Conservation (phyloP, 2,329 filamentous ascomycete species). For the Xylariaceae sp. region DNA sequence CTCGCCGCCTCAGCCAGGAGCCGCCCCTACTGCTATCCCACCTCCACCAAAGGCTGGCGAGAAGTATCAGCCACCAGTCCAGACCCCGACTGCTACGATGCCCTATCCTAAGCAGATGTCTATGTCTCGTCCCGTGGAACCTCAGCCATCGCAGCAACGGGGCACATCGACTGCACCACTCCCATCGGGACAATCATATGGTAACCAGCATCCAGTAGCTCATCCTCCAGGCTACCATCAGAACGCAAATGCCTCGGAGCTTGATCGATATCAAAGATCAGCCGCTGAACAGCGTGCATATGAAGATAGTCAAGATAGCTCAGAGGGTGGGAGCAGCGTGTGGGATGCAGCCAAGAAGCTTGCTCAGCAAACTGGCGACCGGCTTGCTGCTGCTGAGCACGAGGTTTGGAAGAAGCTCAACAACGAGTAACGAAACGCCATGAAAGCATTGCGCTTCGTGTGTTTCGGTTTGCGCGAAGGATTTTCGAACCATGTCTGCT, state of each 20-base stretch:
- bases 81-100: conserved; percentile 29
- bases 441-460: too few relatives aligned
- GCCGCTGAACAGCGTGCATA: conserved; percentile 34
- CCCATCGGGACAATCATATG: conserved; percentile 29
- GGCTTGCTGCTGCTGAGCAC: conserved; percentile 54
- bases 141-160: conserved; percentile 39
- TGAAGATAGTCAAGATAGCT: conserved; percentile 25
- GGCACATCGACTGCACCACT: conserved; percentile 40
- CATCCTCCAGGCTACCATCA: conserved; percentile 57
- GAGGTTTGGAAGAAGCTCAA: conserved; percentile 63
- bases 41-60: conserved; percentile 52
- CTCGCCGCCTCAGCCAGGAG: conserved; percentile 55
- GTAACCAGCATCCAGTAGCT: conserved; percentile 31
- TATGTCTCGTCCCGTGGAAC: conserved; percentile 43
- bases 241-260: conserved; percentile 49
- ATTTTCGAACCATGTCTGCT: too few relatives aligned
- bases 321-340: conserved; percentile 38
- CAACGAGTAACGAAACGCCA: conserved; percentile 40
- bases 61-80: conserved; percentile 35
- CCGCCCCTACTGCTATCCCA: conserved; percentile 45
- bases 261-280: conserved; percentile 44
- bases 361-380: conserved; percentile 53
- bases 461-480: too few relatives aligned
- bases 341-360: conserved; percentile 57
- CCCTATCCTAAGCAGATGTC: conserved; percentile 47